Base-by-base conservation (phyloP, 768 basidiomycete genomes). In the Mycena epipterygia region DNA sequence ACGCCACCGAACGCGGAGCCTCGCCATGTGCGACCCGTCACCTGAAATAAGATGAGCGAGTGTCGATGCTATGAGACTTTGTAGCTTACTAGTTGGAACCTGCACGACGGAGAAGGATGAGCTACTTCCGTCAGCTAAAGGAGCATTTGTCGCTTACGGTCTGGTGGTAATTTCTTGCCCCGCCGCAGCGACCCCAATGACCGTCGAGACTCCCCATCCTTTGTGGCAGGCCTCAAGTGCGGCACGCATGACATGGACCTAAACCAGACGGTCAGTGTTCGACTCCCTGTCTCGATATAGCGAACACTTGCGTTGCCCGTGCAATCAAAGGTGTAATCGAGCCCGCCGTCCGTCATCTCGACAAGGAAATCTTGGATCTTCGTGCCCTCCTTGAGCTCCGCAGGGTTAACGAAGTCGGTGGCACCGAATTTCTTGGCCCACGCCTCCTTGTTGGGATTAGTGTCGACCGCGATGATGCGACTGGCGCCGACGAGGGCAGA, bases 161-260 rank as follows among this genome's bases (percentile, higher is more conserved):
- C 96, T 86, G 42, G 96, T 97, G 14, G 93, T 88, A 71, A 97
- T 96, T 81, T 99, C 98, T 76, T 98, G 92, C 9, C 98, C 98
- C 23, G 98, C 96, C 27, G 96, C 96, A 5, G 98, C 98, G 46
- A 99, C 98, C 69, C 97, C 97, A 68, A 99, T 98, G 73, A 99
- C 79, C 64, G 95, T 98, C 66, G 92, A 95, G 48, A 98, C 92
- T 75, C 98, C 98, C 98, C 98, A 99, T 17, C 98, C 98, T 80
- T 99, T 99, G 83, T 99, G 98, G 81, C 96, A 98, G n/a, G 96
- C 94, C 83, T 99, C 98, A 53, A 99, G 89, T 29, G 98, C 98
- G 56, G 92, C 85, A 70, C 97, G 90, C 97, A 98, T 98, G 72
- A 97, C 96, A 32, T 95, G 84, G 13, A 96, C 93, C 93, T 93